Evolutionary conservation across 805 yeast species (phyloP), one percentile per base, ranked within the genome.

Genomic region (Kazachstania africana): DNA sequence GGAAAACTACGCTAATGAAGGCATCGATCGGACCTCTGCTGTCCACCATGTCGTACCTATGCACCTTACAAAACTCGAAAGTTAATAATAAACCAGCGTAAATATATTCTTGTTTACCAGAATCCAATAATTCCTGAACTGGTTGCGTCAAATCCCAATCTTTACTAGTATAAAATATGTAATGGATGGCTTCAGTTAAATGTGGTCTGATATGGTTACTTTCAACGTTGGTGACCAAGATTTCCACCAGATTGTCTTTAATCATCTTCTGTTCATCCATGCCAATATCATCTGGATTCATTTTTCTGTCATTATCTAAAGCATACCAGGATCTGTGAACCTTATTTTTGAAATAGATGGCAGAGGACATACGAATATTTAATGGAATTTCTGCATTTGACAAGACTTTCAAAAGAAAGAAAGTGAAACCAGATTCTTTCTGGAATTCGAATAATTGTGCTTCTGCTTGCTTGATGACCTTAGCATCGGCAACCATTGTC

Each of bases 291-390:
- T 36, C 43, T 8, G 26, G 6, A 4, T 50, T 53, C n/a, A 46
- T 47, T 9, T 45, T 57, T 9, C 40, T 36, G 13, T 42, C 42
- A 26, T 40, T 45, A 16, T 56, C 54, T 82, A 84, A 76, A 36
- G 64, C 59, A 23, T 63, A 56, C 85, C 87, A 78, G 33, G 65
- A 61, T 24, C 65, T 58, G 25, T 64, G 64, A 20, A 78, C 59
- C 35, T 70, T 63, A 50, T 79, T 79, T 48, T 80, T 80, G 53
- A 78, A 70, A 48, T 71, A 77, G 5, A 80, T 78, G 0, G 79
- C 76, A 5, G 78, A 66, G 9, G 82, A 77, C 37, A 70, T 59
- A 36, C 73, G 63, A 31, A 72, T 64, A 9, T 62, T 60, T 5
- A 44, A 37, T 4, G 70, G 58, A 19, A 62, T 55, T 4, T 60